phyloP scores from a whole-genome alignment of 1,284 basidiomycete genomes.

The Pyrrhoderma noxium region DNA sequence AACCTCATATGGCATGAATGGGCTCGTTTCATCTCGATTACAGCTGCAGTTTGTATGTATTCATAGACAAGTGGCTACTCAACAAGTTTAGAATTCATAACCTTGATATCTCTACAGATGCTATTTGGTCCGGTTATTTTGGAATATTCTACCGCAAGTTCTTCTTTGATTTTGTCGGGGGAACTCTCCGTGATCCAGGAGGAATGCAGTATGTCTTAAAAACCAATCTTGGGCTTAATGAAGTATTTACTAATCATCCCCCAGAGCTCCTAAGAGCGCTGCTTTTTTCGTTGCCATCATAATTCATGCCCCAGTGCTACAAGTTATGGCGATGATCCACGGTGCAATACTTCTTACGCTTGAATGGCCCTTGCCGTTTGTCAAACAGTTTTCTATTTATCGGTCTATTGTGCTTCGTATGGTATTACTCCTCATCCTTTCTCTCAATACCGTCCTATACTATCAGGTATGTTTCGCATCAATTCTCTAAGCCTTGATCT shows the following conservation, averaged over 20 bases:
- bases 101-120: conserved; percentile 40
- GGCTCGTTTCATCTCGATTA: conserved; percentile 62
- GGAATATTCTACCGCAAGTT: conserved; percentile 81
- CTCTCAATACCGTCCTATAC: conserved; percentile 59
- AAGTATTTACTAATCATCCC: conserved; percentile 1
- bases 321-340: conserved; percentile 54
- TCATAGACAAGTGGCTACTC: background rate
- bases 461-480: conserved; percentile 60
- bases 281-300: conserved; percentile 63
- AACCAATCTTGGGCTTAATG: conserved; percentile 1
- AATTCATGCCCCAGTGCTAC: conserved; percentile 68
- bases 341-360: conserved; percentile 52
- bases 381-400: conserved; percentile 52
- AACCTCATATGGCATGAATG: conserved; percentile 80
- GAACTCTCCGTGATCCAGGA: conserved; percentile 64
- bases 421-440: conserved; percentile 57
- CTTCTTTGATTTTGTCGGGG: conserved; percentile 81
- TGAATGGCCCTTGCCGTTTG: conserved; percentile 56
- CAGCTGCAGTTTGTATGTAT: conserved; percentile 68
- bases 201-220: conserved; percentile 64
- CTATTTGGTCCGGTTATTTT: conserved; percentile 72
- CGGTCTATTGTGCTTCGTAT: conserved; percentile 60
- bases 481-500: background rate
- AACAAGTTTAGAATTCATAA: conserved; percentile 8
- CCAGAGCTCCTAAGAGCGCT: conserved; percentile 57